phyloP scores from a whole-genome alignment of 2,329 filamentous ascomycete genomes.

The Cordyceps farinosa region DNA sequence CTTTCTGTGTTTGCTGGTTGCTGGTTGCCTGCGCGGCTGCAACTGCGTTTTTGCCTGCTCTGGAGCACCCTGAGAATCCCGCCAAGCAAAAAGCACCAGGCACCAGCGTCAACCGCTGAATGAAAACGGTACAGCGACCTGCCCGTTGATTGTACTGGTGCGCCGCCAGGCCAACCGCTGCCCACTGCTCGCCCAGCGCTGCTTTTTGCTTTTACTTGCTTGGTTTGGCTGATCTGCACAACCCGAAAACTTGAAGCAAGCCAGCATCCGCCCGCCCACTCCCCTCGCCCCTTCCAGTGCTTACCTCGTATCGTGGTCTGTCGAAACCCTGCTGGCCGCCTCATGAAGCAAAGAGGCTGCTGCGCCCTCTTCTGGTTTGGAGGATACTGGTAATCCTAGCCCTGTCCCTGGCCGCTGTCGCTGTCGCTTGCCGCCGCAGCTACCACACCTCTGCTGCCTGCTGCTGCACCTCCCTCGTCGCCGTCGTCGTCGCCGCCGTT shows the following conservation, averaged over 20 bases:
- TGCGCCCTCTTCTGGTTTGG: slow-evolving; percentile 7
- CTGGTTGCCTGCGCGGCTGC: too few relatives aligned
- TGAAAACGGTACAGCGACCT: too few relatives aligned
- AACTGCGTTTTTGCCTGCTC: not conserved
- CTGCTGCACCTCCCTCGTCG: not conserved
- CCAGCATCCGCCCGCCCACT: not conserved
- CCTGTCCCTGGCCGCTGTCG: not conserved
- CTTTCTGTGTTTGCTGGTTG: not conserved
- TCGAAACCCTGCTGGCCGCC: not conserved
- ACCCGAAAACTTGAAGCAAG: slow-evolving; percentile 1
- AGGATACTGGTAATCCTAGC: not conserved
- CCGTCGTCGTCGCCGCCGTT: not conserved
- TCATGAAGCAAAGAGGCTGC: slow-evolving; percentile 8
- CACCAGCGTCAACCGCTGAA: too few relatives aligned
- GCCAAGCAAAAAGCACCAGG: too few relatives aligned
- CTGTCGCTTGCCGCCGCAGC: not conserved
- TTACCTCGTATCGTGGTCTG: not conserved
- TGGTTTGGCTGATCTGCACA: not conserved
- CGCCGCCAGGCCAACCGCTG: not conserved
- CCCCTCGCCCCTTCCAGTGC: not conserved
- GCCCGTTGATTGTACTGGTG: too few relatives aligned
- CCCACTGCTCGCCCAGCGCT: too few relatives aligned
- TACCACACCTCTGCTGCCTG: not conserved
- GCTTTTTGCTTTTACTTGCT: not conserved
- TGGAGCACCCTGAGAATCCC: not conserved